Conservation (phyloP, 2,329 filamentous ascomycete genomes). For the Diaporthe sp. region DNA sequence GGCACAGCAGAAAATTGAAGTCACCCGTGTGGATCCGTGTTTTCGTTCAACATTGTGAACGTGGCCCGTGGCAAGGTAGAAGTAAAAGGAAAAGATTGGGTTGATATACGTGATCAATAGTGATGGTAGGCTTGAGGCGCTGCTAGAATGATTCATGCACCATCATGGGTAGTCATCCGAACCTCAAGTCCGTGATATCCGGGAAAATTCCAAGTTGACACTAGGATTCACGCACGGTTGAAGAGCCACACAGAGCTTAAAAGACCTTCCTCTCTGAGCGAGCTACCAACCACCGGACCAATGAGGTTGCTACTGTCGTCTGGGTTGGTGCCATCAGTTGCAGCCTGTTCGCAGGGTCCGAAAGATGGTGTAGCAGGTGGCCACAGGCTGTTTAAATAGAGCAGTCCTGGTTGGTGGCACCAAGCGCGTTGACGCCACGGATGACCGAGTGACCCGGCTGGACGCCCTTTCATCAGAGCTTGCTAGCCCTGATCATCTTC, state of each 20-base stretch:
- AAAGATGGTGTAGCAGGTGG: not conserved
- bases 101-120: not conserved
- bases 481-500: not conserved
- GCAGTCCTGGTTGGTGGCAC: constrained; percentile 7
- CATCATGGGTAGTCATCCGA: not conserved
- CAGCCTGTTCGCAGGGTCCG: not conserved
- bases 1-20: not conserved
- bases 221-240: not conserved
- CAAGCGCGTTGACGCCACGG: not conserved
- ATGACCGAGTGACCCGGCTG: not conserved
- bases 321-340: not conserved
- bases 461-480: not conserved
- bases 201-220: not conserved
- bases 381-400: not conserved
- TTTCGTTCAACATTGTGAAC: not conserved
- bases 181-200: not conserved
- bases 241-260: constrained; percentile 8
- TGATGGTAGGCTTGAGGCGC: not conserved
- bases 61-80: not conserved
- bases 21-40: not conserved
- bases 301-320: not conserved
- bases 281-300: not conserved
- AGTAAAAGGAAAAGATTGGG: not conserved
- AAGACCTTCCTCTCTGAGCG: not conserved
- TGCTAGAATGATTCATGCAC: not conserved